phyloP scores from a whole-genome alignment of 2,329 filamentous ascomycete species.

The Trichoderma gracile region DNA sequence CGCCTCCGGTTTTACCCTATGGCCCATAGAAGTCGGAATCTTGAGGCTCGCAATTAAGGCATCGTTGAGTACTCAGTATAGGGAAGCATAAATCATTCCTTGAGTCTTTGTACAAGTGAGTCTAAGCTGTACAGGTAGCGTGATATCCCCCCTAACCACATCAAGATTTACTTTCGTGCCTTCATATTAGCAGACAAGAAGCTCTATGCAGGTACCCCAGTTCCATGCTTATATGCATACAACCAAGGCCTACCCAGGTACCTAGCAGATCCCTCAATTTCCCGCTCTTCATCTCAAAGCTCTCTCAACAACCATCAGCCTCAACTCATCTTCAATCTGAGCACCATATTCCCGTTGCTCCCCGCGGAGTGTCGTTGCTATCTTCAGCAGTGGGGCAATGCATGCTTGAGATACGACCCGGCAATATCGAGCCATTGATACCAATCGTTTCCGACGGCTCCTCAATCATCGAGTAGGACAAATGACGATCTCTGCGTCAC shows the following conservation, averaged over 20 bases:
- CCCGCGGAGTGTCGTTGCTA: not conserved
- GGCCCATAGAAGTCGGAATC: too few relatives aligned
- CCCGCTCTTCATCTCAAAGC: not conserved
- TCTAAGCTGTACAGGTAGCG: too few relatives aligned
- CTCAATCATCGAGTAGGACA: not conserved
- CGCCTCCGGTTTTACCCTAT: too few relatives aligned
- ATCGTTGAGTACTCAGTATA: too few relatives aligned
- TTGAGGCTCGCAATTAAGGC: too few relatives aligned
- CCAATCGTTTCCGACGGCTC: not conserved
- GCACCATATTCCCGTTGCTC: not conserved
- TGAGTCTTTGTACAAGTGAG: too few relatives aligned
- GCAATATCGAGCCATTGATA: not conserved
- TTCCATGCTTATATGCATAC: too few relatives aligned
- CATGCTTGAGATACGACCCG: not conserved
- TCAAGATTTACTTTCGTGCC: too few relatives aligned
- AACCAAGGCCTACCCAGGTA: not conserved
- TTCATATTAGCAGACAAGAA: too few relatives aligned
- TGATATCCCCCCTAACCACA: too few relatives aligned
- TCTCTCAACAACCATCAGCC: not conserved
- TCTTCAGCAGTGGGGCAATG: not conserved
- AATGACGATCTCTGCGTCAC: conserved; percentile 16
- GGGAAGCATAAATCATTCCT: too few relatives aligned
- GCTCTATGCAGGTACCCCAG: not conserved
- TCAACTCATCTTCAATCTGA: not conserved
- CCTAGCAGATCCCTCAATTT: not conserved